phyloP scores from a whole-genome alignment of 2,329 filamentous ascomycete genomes.

The Monosporascus sp. region DNA sequence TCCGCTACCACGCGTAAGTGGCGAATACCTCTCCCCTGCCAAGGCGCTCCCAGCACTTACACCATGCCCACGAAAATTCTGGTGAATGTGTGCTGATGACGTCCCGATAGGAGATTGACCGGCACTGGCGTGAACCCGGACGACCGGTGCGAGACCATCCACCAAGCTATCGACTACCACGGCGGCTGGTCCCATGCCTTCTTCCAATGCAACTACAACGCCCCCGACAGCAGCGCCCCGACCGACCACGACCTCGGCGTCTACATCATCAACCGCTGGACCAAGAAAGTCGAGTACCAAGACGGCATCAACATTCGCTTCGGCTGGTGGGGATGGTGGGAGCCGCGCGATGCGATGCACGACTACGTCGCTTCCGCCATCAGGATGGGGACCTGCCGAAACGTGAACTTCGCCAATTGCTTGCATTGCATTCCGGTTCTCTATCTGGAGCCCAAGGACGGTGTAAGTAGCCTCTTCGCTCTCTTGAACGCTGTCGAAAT shows the following conservation, averaged over 20 bases:
- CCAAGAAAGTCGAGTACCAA: not conserved
- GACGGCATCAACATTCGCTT: not conserved
- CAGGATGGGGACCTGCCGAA: not conserved
- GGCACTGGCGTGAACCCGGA: not conserved
- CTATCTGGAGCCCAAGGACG: not conserved
- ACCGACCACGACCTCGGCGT: not conserved
- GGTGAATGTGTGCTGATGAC: not conserved
- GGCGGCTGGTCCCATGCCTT: not conserved
- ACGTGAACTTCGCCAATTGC: not conserved
- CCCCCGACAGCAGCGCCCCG: not conserved
- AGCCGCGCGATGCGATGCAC: not conserved
- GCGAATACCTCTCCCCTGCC: not conserved
- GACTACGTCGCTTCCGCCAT: not conserved
- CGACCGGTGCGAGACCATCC: not conserved
- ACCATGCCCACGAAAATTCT: not conserved
- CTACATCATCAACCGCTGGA: not conserved
- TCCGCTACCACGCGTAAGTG: not conserved
- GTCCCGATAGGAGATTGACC: not conserved
- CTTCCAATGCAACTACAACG: not conserved
- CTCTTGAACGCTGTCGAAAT: not conserved
- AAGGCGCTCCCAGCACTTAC: not conserved
- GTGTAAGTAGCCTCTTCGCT: not conserved
- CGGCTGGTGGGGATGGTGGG: not conserved
- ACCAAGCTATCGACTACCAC: not conserved
- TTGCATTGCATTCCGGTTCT: not conserved